Conservation (phyloP, 495 filamentous ascomycete genomes). For the Aspergillus avenaceus region DNA sequence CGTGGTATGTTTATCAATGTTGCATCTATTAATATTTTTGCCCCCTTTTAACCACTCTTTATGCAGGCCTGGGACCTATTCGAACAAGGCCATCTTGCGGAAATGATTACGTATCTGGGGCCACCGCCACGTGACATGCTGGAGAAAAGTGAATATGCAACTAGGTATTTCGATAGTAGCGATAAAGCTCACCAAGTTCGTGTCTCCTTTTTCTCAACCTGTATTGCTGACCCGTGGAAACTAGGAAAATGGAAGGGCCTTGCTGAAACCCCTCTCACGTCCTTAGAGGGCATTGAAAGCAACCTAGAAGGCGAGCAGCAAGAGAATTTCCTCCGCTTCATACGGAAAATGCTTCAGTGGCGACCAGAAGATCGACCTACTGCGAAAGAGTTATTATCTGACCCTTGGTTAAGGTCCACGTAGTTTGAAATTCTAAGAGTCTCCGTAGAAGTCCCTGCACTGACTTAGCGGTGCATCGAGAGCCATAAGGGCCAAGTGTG, state of each 20-base stretch:
- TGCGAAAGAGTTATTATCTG: slow-evolving; percentile 31
- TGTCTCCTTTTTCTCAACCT: background rate
- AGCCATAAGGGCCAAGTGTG: too few species aligned
- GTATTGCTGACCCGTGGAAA: too few species aligned
- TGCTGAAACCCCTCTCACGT: slow-evolving; percentile 5
- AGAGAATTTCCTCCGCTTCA: slow-evolving; percentile 30
- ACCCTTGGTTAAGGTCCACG: slow-evolving; percentile 29
- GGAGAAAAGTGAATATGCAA: background rate
- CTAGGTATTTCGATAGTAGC: background rate
- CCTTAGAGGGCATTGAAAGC: slow-evolving; percentile 13
- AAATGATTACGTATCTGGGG: slow-evolving; percentile 5
- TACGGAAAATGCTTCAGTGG: slow-evolving; percentile 42
- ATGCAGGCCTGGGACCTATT: slow-evolving; percentile 42
- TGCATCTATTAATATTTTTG: background rate
- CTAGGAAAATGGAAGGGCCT: slow-evolving; percentile 1
- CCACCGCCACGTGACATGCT: background rate
- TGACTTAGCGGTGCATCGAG: too few species aligned
- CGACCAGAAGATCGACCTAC: slow-evolving; percentile 29
- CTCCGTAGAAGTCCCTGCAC: too few species aligned
- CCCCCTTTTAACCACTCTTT: background rate
- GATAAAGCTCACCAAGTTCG: background rate
- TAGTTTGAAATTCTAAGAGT: too few species aligned
- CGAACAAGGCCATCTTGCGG: slow-evolving; percentile 23
- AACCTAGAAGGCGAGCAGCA: slow-evolving; percentile 22
- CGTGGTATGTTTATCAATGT: slow-evolving; percentile 33